Conservation (phyloP, 1,284 basidiomycete species). For the Irpex sp. region DNA sequence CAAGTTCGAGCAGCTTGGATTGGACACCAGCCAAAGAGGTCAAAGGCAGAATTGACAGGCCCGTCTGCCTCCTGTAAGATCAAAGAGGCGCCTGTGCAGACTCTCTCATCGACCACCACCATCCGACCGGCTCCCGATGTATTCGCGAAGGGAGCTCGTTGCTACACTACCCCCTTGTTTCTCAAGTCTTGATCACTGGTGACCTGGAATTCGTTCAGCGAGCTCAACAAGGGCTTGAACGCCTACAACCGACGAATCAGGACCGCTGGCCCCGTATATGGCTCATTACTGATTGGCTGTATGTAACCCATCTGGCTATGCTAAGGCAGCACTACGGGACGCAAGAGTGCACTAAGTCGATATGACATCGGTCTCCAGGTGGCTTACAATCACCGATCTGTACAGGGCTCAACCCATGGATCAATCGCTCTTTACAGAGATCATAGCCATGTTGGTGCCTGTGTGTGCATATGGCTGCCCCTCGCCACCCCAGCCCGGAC, state of each 20-base stretch:
- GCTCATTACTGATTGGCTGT: neutral
- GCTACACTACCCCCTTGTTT: neutral
- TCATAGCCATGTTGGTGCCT: neutral
- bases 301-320: too few relatives aligned
- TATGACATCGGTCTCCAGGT: neutral
- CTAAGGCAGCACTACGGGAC: too few relatives aligned
- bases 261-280: neutral
- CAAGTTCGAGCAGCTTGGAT: neutral
- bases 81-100: neutral
- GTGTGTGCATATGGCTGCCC: neutral
- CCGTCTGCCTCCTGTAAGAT: neutral
- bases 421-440: neutral
- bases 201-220: neutral
- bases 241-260: neutral
- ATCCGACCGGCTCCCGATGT: slow-evolving; percentile 1
- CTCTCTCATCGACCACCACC: slow-evolving; percentile 2
- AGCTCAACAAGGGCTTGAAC: neutral
- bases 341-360: too few relatives aligned
- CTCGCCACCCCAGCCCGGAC: neutral
- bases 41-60: neutral
- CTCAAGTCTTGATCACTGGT: neutral
- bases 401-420: neutral
- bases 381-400: neutral
- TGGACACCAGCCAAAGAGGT: neutral
- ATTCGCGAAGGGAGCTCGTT: neutral